Percentiles rank a stretch among this genome's conserved stretches.
Evolutionary conservation across 208 protist species (phyloP).

Genomic region (Leishmania martiniquensis): DNA sequence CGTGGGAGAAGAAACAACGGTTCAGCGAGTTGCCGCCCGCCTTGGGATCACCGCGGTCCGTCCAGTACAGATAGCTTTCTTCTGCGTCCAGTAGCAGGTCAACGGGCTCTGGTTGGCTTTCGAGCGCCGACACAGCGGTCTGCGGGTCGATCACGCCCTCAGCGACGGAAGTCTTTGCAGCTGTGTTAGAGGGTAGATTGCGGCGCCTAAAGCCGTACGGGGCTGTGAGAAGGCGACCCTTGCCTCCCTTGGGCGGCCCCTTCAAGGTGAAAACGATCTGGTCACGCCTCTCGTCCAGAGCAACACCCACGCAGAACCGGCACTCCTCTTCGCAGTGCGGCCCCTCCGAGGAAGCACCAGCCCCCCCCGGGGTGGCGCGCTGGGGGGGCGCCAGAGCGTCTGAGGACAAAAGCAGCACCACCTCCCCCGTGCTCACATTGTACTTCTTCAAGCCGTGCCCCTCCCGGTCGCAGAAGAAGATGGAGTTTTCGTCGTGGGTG

Average conservation of each 20-base stretch:
- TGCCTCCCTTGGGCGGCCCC: conserved; percentile 41
- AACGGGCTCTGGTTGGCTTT: conserved; percentile 46
- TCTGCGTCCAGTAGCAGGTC: conserved; percentile 42
- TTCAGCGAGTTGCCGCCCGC: conserved; percentile 47
- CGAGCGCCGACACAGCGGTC: conserved; percentile 24
- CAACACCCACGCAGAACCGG: conserved; percentile 47
- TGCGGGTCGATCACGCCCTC: conserved; percentile 44
- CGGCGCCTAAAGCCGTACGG: conserved; percentile 40
- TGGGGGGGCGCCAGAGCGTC: conserved; percentile 29
- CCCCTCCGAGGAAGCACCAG: conserved; percentile 4
- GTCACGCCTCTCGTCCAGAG: conserved; percentile 45
- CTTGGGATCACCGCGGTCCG: conserved; percentile 38
- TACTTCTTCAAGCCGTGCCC: conserved; percentile 55
- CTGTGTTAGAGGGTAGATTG: conserved; percentile 29
- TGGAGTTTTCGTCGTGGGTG: conserved; percentile 18
- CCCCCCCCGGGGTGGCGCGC: conserved; percentile 10
- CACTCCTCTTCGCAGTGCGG: conserved; percentile 36
- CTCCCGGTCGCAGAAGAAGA: conserved; percentile 58
- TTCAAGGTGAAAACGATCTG: conserved; percentile 52
- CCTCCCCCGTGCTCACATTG: conserved; percentile 43
- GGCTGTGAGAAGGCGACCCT: conserved; percentile 40
- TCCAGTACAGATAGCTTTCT: conserved; percentile 48
- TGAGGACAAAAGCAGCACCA: conserved; percentile 40
- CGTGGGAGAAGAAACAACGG: conserved; percentile 30
- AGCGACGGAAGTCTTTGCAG: conserved; percentile 14